Evolutionary conservation across 2,329 filamentous ascomycete species (phyloP), one percentile per base, ranked within the genome.

Genomic region (Aphanocladium album): DNA sequence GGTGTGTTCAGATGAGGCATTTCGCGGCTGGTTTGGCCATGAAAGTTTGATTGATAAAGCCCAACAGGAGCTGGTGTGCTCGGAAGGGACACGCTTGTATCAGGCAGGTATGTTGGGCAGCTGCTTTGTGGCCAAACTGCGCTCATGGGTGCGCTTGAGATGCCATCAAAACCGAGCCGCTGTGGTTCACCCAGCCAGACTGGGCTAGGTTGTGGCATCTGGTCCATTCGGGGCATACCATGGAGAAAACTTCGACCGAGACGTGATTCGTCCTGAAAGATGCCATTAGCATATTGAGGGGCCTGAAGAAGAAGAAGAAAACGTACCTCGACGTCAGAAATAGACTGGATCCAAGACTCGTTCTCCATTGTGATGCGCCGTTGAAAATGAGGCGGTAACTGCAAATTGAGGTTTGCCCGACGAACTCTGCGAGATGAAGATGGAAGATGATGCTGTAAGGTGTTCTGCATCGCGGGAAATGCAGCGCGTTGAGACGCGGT

Each of bases 271-370:
- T 37, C 19, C 57, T 60, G n/a, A 23, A 14, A 54, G 54, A 57
- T 11, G 25, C 23, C 21, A 23, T 39, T 39, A 57, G 35, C 1
- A 33, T 7, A 14, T 30, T 45, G n/a, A n/a, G n/a, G n/a, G n/a
- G n/a, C 11, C 14, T 9, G 14, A 2, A 51, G 25, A 4, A 46
- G 2, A 39, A 6, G 16, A 12, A 19, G 21, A 27, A 25, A 17
- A n/a, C 56, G 5, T 61, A 66, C 65, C 49, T 66, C 63, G 12
- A 56, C 60, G 51, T 66, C 64, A 2, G 62, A 66, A n/a, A 65
- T 50, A 14, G 63, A 63, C 19, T 62, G 66, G 27, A 61, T 60
- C 46, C 59, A 60, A 1, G 62, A 52, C 9, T 66, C 56, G 8
- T 63, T 62, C 0, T 57, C 52, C 65, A 65, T 66, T 41, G 27